Base-by-base conservation (phyloP, 306 rosid genomes). In the Corylus avellana region DNA sequence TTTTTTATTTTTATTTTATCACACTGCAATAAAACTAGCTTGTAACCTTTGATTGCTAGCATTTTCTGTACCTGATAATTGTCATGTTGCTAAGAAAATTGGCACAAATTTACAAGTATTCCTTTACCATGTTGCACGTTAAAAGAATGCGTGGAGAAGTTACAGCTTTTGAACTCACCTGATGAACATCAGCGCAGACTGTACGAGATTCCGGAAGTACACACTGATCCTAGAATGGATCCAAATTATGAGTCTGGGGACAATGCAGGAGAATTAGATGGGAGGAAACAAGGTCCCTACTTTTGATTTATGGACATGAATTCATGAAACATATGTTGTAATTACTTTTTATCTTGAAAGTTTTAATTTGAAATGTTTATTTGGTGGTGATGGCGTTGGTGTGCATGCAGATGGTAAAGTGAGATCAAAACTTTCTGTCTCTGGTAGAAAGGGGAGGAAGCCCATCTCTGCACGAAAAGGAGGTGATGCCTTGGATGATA, bases 111-210 rank as follows among this genome's bases (percentile, higher is more conserved):
- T 29, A 55, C 27, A 44, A 37, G 72, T 79, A 78, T 86, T 90
- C 96, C 98, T 95, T 95, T 84, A 95, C 98, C 77, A 68, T 86
- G 81, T 70, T 84, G 79, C 79, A 95, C 94, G 84, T 86, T 85
- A 32, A 85, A 86, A 88, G 96, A 91, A 75, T 86, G 80, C 17
- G 92, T 81, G 83, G 98, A 89, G 89, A 91, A 86, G 80, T 85
- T 95, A 85, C 94, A 89, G 84, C 86, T 78, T 78, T 84, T 93
- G 77, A 89, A 82, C 80, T 93, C 94, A 12, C 87, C 83, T 1
- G 97, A 91, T 84, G 98, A 93, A 77, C 89, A 75, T 13, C 92
- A 89, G 72, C 86, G 85, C 80, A 90, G 96, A 88, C 85, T 93
- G 76, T 75, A 37, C 50, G 92, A 91, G 82, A 78, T 86, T 84